phyloP scores from a whole-genome alignment of 139 green algal genomes.

The Coccomyxa sp. region DNA sequence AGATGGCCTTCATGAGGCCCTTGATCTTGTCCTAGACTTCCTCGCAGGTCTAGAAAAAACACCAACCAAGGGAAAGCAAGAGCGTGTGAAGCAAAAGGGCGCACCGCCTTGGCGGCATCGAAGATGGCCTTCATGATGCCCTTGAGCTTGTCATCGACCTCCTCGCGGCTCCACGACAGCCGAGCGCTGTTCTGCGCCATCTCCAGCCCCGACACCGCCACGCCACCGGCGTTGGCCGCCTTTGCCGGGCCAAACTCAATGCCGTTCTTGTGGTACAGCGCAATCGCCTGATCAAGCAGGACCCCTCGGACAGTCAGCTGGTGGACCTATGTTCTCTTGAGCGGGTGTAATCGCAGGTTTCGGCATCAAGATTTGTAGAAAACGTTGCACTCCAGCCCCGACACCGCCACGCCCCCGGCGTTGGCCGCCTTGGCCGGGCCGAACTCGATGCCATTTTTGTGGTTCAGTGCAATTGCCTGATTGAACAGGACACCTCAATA shows the following conservation, averaged over 20 bases:
- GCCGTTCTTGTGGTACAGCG: slow-evolving; percentile 42
- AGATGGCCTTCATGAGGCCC: background rate
- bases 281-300: slow-evolving; percentile 36
- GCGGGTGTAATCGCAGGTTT: too few relatives aligned
- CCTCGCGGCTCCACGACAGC: slow-evolving; percentile 51
- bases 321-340: too few relatives aligned
- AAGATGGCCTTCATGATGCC: slow-evolving; percentile 63
- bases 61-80: too few relatives aligned
- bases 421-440: slow-evolving; percentile 36
- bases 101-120: slow-evolving; percentile 26
- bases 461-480: slow-evolving; percentile 48
- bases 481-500: too few relatives aligned
- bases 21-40: background rate
- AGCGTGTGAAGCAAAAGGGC: background rate
- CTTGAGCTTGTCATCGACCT: slow-evolving; percentile 68
- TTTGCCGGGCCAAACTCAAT: slow-evolving; percentile 53
- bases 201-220: slow-evolving; percentile 77
- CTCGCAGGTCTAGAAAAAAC: too few relatives aligned
- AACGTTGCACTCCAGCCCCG: slow-evolving; percentile 52
- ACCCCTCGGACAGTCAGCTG: too few relatives aligned
- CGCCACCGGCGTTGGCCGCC: slow-evolving; percentile 42
- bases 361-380: too few relatives aligned
- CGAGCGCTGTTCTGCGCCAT: slow-evolving; percentile 79
- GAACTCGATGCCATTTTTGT: slow-evolving; percentile 49
- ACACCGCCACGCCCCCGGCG: slow-evolving; percentile 67